These are phyloP conservation scores for Phytophthora quininea DNA, from an alignment of 352 stramenopile species.

Conservation along the genomic window DNA sequence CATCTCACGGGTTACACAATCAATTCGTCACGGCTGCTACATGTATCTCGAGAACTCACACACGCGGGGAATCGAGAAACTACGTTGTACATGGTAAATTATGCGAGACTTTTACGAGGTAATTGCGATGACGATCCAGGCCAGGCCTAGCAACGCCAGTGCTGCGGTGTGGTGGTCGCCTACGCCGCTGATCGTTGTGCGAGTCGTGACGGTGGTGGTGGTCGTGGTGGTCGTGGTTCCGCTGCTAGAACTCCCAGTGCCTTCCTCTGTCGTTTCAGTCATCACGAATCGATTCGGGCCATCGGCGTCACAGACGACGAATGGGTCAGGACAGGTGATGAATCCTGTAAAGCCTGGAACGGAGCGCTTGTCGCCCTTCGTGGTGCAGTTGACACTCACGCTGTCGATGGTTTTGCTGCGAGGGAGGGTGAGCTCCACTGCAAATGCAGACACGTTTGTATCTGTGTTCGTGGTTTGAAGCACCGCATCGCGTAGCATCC, in stretches of 20 bases:
- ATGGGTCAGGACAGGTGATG: conserved; percentile 70
- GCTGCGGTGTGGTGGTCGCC: neutral
- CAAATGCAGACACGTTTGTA: conserved; percentile 4
- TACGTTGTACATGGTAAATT: neutral
- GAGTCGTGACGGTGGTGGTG: conserved; percentile 5
- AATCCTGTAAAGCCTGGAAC: conserved; percentile 57
- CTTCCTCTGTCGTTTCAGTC: neutral
- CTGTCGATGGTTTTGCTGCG: conserved; percentile 15
- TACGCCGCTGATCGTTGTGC: conserved; percentile 4
- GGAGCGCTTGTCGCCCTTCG: conserved; percentile 40
- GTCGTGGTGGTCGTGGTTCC: neutral
- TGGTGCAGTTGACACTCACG: conserved; percentile 49
- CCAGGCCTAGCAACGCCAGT: conserved; percentile 1
- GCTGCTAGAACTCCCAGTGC: conserved; percentile 2
- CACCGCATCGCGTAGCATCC: conserved; percentile 75
- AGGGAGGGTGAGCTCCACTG: conserved; percentile 53
- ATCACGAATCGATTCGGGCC: conserved; percentile 7
- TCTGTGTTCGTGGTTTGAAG: conserved; percentile 7
- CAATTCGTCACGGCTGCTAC: too few species aligned
- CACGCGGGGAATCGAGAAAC: neutral
- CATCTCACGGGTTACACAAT: too few species aligned
- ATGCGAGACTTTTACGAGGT: neutral
- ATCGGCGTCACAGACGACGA: conserved; percentile 51
- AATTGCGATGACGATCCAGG: conserved; percentile 4
- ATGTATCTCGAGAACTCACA: too few species aligned